phyloP scores from a whole-genome alignment of 805 yeast species.

The Clavispora asparagi region DNA sequence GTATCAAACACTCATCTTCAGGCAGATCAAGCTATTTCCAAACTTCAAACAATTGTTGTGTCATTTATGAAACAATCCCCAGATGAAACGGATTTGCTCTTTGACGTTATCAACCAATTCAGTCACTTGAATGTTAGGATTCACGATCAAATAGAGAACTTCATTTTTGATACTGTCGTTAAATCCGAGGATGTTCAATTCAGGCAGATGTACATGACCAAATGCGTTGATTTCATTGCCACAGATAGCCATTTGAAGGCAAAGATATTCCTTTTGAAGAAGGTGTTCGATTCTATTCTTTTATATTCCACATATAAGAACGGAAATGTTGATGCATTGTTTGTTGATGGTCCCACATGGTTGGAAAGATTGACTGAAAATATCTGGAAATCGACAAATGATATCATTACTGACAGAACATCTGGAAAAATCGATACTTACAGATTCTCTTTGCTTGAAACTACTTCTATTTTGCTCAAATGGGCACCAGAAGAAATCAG shows the following conservation, averaged over 20 bases:
- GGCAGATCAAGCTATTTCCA: conserved; percentile 62
- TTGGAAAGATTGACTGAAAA: conserved; percentile 52
- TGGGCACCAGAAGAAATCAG: conserved; percentile 56
- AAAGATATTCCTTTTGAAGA: conserved; percentile 50
- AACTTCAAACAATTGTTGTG: conserved; percentile 45
- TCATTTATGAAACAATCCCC: conserved; percentile 22
- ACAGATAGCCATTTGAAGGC: conserved; percentile 45
- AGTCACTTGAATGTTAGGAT: conserved; percentile 43
- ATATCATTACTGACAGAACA: conserved; percentile 45
- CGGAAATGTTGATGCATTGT: conserved; percentile 44
- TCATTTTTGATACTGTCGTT: conserved; percentile 53
- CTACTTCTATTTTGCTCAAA: conserved; percentile 72
- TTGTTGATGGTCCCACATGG: conserved; percentile 53
- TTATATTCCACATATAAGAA: conserved; percentile 51
- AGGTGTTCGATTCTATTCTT: conserved; percentile 61
- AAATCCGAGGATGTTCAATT: conserved; percentile 40
- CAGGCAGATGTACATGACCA: conserved; percentile 48
- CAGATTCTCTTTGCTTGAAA: conserved; percentile 72
- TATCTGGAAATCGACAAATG: conserved; percentile 69
- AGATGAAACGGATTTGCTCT: conserved; percentile 23
- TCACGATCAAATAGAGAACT: conserved; percentile 48
- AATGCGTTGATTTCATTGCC: conserved; percentile 45
- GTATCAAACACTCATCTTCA: conserved; percentile 64
- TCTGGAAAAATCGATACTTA: conserved; percentile 70
- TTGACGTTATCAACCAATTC: conserved; percentile 28